Percentiles rank a stretch among this genome's conserved stretches.
Evolutionary conservation across 2,329 filamentous ascomycete species (phyloP).

Genomic region (Aureobasidium uvarum): DNA sequence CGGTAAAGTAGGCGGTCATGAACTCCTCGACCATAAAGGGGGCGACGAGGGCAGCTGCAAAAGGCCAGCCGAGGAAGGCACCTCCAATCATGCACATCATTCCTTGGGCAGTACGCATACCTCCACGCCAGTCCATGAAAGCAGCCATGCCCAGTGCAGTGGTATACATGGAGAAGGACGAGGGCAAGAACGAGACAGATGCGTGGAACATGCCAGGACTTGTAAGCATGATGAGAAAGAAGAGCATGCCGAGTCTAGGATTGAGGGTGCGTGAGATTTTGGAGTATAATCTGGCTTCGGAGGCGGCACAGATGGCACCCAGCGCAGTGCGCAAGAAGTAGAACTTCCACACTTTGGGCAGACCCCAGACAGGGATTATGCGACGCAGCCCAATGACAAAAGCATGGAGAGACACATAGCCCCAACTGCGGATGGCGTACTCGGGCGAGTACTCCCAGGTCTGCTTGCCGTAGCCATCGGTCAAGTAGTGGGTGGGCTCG

Average conservation of each 20-base stretch:
- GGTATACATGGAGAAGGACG: conserved; percentile 95
- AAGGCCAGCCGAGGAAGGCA: conserved; percentile 89
- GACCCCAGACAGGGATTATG: conserved; percentile 46
- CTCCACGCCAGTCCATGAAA: conserved; percentile 86
- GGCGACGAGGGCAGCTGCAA: conserved; percentile 75
- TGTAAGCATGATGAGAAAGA: conserved; percentile 70
- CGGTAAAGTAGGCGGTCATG: conserved; percentile 51
- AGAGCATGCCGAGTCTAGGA: conserved; percentile 79
- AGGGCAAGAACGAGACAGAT: conserved; percentile 81
- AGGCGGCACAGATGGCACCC: conserved; percentile 72
- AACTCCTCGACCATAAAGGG: conserved; percentile 81
- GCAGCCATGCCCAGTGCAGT: conserved; percentile 80
- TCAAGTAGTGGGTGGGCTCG: conserved; percentile 94
- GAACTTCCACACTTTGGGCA: conserved; percentile 63
- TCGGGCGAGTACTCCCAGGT: conserved; percentile 99
- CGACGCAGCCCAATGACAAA: conserved; percentile 65
- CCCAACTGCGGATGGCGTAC: conserved; percentile 93
- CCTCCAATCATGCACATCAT: conserved; percentile 90
- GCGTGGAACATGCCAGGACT: conserved; percentile 95
- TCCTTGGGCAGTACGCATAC: conserved; percentile 74
- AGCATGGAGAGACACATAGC: conserved; percentile 81
- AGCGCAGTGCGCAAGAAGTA: conserved; percentile 78
- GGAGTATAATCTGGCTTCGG: conserved; percentile 78
- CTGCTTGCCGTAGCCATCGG: conserved; percentile 87
- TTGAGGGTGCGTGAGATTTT: conserved; percentile 74